phyloP scores from a whole-genome alignment of 768 basidiomycete species.

The Trichaptum fuscoviolaceum region DNA sequence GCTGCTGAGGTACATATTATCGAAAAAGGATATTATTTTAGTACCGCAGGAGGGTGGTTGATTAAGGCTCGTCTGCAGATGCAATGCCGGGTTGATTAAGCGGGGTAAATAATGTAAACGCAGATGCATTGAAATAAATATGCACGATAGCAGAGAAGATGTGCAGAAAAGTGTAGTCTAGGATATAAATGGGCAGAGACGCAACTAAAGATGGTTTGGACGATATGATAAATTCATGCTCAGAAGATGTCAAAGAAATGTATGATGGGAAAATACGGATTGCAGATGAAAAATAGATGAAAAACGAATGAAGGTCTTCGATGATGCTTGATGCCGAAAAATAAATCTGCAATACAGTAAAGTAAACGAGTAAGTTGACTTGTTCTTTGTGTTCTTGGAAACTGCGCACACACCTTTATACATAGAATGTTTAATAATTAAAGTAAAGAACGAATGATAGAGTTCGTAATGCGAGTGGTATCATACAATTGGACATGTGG shows the following conservation, averaged over 20 bases:
- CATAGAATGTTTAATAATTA: not conserved
- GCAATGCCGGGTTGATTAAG: not conserved
- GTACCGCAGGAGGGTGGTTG: no score
- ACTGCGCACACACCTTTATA: not conserved
- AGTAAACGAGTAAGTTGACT: not conserved
- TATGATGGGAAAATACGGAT: not conserved
- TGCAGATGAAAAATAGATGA: not conserved
- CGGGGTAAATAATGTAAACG: not conserved
- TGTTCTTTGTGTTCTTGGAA: not conserved
- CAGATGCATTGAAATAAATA: not conserved
- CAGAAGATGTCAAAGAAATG: not conserved
- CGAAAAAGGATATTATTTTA: not conserved
- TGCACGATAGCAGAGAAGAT: not conserved
- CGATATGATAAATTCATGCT: not conserved
- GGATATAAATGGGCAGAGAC: not conserved
- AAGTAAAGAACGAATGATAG: not conserved
- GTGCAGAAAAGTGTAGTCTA: not conserved
- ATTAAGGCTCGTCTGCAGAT: not conserved
- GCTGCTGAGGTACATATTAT: not conserved
- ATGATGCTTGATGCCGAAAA: not conserved
- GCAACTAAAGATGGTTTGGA: not conserved
- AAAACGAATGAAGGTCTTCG: not conserved
- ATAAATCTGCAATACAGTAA: not conserved
- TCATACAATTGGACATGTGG: not conserved
- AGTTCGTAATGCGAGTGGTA: not conserved